Evolutionary conservation across 179 eudicot species (phyloP).

Genomic region (Spergularia azorica): DNA sequence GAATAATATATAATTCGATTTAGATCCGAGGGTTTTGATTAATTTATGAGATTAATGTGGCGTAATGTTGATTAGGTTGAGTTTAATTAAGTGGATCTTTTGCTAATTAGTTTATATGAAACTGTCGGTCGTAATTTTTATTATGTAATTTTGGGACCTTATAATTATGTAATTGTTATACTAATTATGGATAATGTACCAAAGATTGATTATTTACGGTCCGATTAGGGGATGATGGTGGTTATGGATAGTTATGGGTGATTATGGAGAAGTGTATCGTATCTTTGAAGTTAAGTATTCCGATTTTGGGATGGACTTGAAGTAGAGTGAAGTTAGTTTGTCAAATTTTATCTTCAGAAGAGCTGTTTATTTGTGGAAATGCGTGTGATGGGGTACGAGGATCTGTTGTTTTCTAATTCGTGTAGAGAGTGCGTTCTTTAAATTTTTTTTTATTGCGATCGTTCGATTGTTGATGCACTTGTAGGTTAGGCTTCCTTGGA

Average conservation of each 20-base stretch:
- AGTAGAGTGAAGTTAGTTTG: not conserved
- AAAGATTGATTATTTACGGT: no score
- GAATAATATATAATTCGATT: not conserved
- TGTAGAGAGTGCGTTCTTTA: no score
- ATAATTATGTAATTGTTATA: no score
- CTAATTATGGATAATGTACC: no score
- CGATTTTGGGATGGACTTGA: not conserved
- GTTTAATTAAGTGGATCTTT: constrained; percentile 21
- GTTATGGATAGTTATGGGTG: not conserved
- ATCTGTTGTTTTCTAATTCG: not conserved
- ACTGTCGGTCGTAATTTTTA: not conserved
- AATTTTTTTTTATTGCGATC: no score
- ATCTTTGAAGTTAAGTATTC: not conserved
- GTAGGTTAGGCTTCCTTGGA: not conserved
- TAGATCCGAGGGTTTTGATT: constrained; percentile 19
- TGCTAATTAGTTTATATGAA: not conserved
- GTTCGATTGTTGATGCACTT: not conserved
- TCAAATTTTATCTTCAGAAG: not conserved
- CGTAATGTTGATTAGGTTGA: not conserved
- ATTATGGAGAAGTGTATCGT: not conserved
- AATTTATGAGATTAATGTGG: not conserved
- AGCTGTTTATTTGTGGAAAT: not conserved
- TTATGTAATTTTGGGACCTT: no score
- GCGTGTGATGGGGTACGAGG: not conserved
- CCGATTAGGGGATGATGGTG: not conserved